Percentiles rank a stretch among this genome's conserved stretches.
Conservation (phyloP, 192 early-diverging fungal genomes). For the Geosiphon pyriformis region DNA sequence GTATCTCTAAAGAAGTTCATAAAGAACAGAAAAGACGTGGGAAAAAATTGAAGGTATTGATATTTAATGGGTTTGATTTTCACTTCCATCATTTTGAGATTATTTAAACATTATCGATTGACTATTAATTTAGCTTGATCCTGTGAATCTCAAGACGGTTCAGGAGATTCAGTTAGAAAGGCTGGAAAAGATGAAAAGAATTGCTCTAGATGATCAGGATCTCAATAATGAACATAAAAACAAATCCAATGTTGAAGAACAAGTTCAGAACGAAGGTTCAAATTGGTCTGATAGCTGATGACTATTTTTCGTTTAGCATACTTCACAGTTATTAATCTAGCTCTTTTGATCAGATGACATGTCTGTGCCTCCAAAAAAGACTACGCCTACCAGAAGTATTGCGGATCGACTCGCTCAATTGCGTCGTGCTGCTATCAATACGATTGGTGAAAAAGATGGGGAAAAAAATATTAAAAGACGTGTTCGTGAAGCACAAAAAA, state of each 20-base stretch:
- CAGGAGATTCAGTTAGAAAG: slow-evolving; percentile 42
- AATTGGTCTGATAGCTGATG: slow-evolving; percentile 17
- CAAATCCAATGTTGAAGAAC: slow-evolving; percentile 30
- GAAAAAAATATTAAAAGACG: neutral
- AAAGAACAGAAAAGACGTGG: slow-evolving; percentile 77
- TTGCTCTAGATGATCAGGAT: slow-evolving; percentile 24
- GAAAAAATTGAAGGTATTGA: slow-evolving; percentile 73
- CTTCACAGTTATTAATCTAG: too few species aligned
- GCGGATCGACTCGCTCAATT: slow-evolving; percentile 35
- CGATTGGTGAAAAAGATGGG: neutral
- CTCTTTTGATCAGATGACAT: slow-evolving; percentile 29
- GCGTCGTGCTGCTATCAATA: slow-evolving; percentile 11
- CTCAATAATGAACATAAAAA: slow-evolving; percentile 36
- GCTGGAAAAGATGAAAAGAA: slow-evolving; percentile 21
- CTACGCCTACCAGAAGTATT: slow-evolving; percentile 18
- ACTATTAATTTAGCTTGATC: slow-evolving; percentile 80
- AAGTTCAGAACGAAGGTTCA: slow-evolving; percentile 15
- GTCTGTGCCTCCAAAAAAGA: slow-evolving; percentile 30
- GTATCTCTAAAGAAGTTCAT: slow-evolving; percentile 67
- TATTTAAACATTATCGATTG: slow-evolving; percentile 2
- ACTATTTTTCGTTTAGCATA: too few species aligned
- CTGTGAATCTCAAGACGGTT: slow-evolving; percentile 69
- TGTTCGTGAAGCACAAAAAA: slow-evolving; percentile 55
- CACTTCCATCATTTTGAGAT: neutral
- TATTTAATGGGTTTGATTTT: slow-evolving; percentile 25